Conservation (phyloP, 257 asterid genomes). For the Paulownia fortunei region DNA sequence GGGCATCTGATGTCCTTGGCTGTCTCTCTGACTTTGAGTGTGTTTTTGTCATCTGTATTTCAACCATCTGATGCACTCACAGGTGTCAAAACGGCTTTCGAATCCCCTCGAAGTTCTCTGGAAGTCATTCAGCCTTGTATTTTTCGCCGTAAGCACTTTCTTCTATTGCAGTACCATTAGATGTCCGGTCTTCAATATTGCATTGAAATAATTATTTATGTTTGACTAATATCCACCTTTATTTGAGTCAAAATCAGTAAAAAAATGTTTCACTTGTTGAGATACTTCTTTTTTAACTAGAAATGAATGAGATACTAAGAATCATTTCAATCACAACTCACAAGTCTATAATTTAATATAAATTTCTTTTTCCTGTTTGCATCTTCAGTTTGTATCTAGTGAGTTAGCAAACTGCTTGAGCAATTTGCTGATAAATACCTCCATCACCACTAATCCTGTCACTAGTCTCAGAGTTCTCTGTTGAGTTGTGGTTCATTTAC, state of each 20-base stretch:
- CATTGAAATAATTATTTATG: background rate
- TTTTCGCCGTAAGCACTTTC: constrained; percentile 83
- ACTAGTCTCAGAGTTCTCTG: background rate
- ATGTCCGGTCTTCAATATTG: background rate
- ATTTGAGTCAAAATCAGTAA: background rate
- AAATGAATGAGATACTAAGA: too few relatives aligned
- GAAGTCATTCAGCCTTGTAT: constrained; percentile 96
- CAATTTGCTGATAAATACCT: background rate
- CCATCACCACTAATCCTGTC: background rate
- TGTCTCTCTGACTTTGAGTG: background rate
- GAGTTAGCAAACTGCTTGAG: background rate
- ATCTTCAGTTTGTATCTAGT: too few relatives aligned
- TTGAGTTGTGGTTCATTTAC: background rate
- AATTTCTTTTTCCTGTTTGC: too few relatives aligned
- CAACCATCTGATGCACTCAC: constrained; percentile 23
- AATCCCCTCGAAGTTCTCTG: constrained; percentile 89
- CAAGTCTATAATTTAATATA: too few relatives aligned
- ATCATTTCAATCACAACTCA: too few relatives aligned
- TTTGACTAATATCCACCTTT: background rate
- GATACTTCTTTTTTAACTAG: too few relatives aligned
- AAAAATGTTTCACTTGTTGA: too few relatives aligned
- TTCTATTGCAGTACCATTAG: background rate
- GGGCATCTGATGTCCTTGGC: background rate
- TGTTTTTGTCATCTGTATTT: background rate
- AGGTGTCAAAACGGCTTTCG: constrained; percentile 72